Conservation (phyloP, 371 early-diverging fungal genomes). For the Mortierella sp. region DNA sequence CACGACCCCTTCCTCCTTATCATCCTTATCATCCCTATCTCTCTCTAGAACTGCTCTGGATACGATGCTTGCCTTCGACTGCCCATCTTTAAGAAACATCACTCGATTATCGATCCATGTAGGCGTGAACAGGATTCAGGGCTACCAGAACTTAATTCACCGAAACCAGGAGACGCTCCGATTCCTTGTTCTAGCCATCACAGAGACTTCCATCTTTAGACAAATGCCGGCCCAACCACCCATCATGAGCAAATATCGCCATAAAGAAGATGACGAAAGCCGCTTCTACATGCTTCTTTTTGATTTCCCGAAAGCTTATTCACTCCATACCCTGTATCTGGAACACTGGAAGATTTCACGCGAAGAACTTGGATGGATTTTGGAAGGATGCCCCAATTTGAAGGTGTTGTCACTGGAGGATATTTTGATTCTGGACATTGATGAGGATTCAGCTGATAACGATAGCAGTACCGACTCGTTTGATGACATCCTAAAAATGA, state of each 20-base stretch:
- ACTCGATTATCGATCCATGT: neutral
- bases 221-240: too few species aligned
- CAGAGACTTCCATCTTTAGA: neutral
- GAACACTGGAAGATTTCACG: constrained; percentile 24
- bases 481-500: neutral
- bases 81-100: constrained; percentile 8
- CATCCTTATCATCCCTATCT: too few species aligned
- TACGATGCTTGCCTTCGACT: constrained; percentile 14
- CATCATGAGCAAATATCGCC: neutral
- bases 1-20: too few species aligned
- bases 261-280: constrained; percentile 5
- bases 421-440: constrained; percentile 3
- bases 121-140: neutral
- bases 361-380: constrained; percentile 9
- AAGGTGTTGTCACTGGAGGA: constrained; percentile 14
- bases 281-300: constrained; percentile 8
- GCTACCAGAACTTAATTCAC: constrained; percentile 11
- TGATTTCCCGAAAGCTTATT: constrained; percentile 10
- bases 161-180: constrained; percentile 23
- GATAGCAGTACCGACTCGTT: neutral
- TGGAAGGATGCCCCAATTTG: constrained; percentile 30
- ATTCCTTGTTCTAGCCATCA: constrained; percentile 8
- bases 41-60: neutral
- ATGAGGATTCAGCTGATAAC: neutral
- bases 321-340: constrained; percentile 18